A percentile compares a stretch with the other conserved stretches of the same genome.
Evolutionary conservation across 2,329 filamentous ascomycete genomes (phyloP).

Genomic region (Septoria petroselini): DNA sequence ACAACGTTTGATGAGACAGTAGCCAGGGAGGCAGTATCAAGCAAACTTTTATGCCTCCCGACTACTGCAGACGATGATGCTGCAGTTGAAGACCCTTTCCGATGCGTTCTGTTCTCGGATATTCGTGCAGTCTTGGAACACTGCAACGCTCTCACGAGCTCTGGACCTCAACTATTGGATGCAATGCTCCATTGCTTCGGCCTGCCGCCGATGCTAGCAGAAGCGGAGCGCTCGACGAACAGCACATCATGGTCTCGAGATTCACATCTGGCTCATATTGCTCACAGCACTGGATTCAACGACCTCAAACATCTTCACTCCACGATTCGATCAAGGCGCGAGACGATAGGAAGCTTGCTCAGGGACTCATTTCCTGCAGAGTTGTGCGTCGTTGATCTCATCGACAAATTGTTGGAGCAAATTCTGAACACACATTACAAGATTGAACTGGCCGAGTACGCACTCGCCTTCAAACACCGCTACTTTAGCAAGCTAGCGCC

Average conservation of each 20-base stretch:
- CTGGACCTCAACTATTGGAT: conserved; percentile 53
- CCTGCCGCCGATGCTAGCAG: conserved; percentile 53
- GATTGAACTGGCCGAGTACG: conserved; percentile 63
- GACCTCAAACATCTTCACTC: not conserved
- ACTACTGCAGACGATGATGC: conserved; percentile 76
- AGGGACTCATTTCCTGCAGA: conserved; percentile 8
- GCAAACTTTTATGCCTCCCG: conserved; percentile 22
- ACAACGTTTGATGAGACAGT: conserved; percentile 54
- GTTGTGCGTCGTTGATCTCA: conserved; percentile 25
- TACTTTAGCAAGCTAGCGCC: conserved; percentile 55
- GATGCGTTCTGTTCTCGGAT: conserved; percentile 77
- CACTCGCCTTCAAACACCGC: conserved; percentile 63
- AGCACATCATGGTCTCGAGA: conserved; percentile 5
- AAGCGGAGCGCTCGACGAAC: not conserved
- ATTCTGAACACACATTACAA: conserved; percentile 51
- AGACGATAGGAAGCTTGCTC: conserved; percentile 21
- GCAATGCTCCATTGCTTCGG: conserved; percentile 55
- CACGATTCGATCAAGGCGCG: conserved; percentile 3
- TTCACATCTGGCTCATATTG: conserved; percentile 11
- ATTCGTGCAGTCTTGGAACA: conserved; percentile 60
- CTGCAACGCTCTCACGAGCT: not conserved
- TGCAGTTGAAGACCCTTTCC: conserved; percentile 62
- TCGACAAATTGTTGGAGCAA: conserved; percentile 55
- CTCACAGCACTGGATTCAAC: not conserved
- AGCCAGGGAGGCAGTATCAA: conserved; percentile 34